Percentiles rank a stretch among this genome's conserved stretches.
Evolutionary conservation across 371 early-diverging fungal species (phyloP).

Genomic region (Entomophthora muscae): DNA sequence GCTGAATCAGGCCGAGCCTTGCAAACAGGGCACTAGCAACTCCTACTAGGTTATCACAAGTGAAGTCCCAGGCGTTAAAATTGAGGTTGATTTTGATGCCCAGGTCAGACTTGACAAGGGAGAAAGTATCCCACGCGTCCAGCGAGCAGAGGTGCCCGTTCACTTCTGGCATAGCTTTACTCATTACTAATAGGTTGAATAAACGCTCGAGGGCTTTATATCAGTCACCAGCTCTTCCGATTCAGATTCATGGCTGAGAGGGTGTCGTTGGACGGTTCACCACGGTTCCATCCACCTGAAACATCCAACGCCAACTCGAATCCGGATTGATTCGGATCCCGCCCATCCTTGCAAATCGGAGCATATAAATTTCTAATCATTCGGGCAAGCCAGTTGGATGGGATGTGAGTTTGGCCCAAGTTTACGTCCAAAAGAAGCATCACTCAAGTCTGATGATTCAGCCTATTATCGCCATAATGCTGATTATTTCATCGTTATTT

Average conservation of each 20-base stretch:
- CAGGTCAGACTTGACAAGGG: neutral
- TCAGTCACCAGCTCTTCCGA: neutral
- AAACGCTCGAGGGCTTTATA: neutral
- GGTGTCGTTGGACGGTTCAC: neutral
- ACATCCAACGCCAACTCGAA: neutral
- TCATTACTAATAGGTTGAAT: neutral
- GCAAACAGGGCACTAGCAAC: neutral
- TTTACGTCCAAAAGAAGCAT: neutral
- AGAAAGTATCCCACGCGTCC: slow-evolving; percentile 3
- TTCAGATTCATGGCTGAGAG: neutral
- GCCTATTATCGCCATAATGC: no score
- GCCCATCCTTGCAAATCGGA: no score
- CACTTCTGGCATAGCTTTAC: neutral
- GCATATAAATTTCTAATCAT: neutral
- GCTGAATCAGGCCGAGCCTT: neutral
- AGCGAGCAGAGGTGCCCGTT: neutral
- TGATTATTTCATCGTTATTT: neutral
- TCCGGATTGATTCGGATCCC: neutral
- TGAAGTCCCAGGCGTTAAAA: slow-evolving; percentile 7
- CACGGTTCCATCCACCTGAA: neutral
- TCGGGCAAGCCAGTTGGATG: neutral
- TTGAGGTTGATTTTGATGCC: neutral
- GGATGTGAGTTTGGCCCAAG: neutral
- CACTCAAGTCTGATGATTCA: neutral
- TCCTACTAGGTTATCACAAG: neutral